These are phyloP conservation scores for Fusarium camptoceras DNA, from an alignment of 2,329 filamentous ascomycete species.

Conservation along the genomic window DNA sequence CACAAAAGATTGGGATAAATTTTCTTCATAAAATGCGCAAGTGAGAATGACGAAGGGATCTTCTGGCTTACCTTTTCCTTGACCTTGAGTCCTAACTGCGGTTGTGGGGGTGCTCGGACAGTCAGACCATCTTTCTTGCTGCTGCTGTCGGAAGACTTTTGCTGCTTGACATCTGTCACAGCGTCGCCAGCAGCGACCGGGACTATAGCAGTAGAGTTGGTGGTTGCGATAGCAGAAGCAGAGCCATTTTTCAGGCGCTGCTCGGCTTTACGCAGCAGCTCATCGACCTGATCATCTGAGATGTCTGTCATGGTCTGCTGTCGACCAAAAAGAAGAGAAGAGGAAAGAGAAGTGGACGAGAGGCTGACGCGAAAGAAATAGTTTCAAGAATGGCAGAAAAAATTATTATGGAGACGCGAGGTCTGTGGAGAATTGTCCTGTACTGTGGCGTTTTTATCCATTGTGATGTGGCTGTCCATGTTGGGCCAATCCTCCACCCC, in stretches of 20 bases:
- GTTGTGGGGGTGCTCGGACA: slow-evolving; percentile 43
- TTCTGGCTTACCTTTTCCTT: slow-evolving; percentile 48
- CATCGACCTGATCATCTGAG: slow-evolving; percentile 48
- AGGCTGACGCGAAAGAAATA: slow-evolving; percentile 39
- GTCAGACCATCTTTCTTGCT: slow-evolving; percentile 44
- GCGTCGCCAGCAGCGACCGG: slow-evolving; percentile 26
- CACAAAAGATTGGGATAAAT: slow-evolving; percentile 51
- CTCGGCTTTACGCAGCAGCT: slow-evolving; percentile 51
- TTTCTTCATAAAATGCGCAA: slow-evolving; percentile 55
- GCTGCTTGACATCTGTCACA: slow-evolving; percentile 29
- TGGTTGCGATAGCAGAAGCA: slow-evolving; percentile 24
- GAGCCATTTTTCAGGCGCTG: slow-evolving; percentile 48
- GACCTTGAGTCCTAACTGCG: slow-evolving; percentile 33
- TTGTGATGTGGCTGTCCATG: not conserved
- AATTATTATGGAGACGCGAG: slow-evolving; percentile 23
- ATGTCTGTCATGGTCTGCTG: slow-evolving; percentile 49
- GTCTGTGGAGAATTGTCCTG: not conserved
- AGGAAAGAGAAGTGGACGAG: slow-evolving; percentile 20
- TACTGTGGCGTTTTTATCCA: no score
- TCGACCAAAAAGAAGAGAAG: slow-evolving; percentile 34
- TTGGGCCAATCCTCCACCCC: not conserved
- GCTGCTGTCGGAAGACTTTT: slow-evolving; percentile 34
- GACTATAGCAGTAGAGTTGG: slow-evolving; percentile 31
- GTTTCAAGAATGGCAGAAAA: slow-evolving; percentile 31
- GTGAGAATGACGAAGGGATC: not conserved